These are phyloP conservation scores for Penicillium corylophilum DNA, from an alignment of 2,329 filamentous ascomycete genomes.

Conservation along the genomic window DNA sequence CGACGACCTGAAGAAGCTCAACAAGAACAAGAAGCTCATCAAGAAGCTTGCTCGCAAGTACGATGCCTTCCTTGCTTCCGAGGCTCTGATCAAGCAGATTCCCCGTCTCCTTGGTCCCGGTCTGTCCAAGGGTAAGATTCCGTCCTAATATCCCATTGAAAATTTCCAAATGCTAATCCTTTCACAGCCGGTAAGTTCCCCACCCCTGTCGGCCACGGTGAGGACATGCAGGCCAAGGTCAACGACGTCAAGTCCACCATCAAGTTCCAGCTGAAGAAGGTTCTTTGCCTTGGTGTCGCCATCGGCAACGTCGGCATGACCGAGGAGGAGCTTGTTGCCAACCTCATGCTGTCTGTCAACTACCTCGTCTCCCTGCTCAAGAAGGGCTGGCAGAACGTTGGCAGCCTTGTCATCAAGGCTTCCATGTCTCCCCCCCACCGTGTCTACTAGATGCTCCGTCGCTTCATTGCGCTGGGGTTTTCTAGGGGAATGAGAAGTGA, in stretches of 20 bases:
- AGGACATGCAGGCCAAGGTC: constrained; percentile 93
- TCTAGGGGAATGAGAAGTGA: constrained; percentile 25
- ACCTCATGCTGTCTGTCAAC: constrained; percentile 99
- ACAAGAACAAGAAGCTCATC: constrained; percentile 99
- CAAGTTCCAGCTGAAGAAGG: constrained; percentile 99
- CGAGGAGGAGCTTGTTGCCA: constrained; percentile 90
- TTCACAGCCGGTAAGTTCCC: constrained; percentile 94
- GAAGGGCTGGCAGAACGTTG: constrained; percentile 99
- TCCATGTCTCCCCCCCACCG: constrained; percentile 99
- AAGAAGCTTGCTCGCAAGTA: constrained; percentile 99
- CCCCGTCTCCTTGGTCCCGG: constrained; percentile 98
- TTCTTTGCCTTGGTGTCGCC: constrained; percentile 99
- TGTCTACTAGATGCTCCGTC: constrained; percentile 71
- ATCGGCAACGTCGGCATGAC: constrained; percentile 98
- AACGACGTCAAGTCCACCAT: constrained; percentile 99
- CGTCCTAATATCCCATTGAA: neutral
- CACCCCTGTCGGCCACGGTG: constrained; percentile 92
- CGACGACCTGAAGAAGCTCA: constrained; percentile 99
- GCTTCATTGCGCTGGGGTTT: constrained; percentile 27
- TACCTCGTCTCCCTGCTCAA: constrained; percentile 99
- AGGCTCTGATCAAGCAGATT: constrained; percentile 98
- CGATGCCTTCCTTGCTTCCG: constrained; percentile 98
- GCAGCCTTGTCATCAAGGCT: constrained; percentile 99
- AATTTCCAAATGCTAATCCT: constrained; percentile 27
- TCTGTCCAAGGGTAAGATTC: constrained; percentile 82